Conservation (phyloP, 495 filamentous ascomycete species). For the Penicilliopsis zonata region DNA sequence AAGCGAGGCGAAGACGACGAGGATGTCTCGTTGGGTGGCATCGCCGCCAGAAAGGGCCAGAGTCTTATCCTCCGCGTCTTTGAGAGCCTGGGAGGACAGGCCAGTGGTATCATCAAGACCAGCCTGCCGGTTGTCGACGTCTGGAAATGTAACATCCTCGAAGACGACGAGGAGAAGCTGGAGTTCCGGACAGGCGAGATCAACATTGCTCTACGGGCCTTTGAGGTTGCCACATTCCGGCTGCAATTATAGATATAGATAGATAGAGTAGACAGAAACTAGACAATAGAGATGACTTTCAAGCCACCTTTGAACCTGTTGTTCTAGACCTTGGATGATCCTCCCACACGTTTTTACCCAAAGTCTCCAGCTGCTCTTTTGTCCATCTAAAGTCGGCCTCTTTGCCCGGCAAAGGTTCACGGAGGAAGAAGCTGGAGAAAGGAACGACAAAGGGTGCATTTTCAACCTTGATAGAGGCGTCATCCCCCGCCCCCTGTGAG, state of each 20-base stretch:
- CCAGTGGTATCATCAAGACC: conserved; percentile 52
- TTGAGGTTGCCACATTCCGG: conserved; percentile 82
- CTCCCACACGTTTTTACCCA: too few relatives aligned
- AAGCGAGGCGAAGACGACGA: conserved; percentile 95
- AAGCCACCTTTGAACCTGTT: too few relatives aligned
- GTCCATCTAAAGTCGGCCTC: too few relatives aligned
- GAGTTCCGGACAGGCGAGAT: conserved; percentile 36
- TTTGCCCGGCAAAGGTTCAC: too few relatives aligned
- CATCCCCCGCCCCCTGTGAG: too few relatives aligned
- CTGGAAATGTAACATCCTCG: conserved; percentile 63
- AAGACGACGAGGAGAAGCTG: conserved; percentile 46
- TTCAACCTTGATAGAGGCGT: too few relatives aligned
- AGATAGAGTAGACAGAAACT: background rate
- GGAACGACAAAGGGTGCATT: too few relatives aligned
- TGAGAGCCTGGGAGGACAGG: conserved; percentile 79
- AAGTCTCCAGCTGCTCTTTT: too few relatives aligned
- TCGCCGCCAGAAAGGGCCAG: conserved; percentile 54
- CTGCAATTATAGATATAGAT: conserved; percentile 45
- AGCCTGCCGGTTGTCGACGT: conserved; percentile 59
- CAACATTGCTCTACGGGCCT: conserved; percentile 60
- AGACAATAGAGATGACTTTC: too few relatives aligned
- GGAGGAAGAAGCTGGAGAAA: too few relatives aligned
- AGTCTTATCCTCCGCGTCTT: conserved; percentile 79
- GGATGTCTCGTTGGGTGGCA: conserved; percentile 61
- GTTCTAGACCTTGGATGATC: too few relatives aligned